Conservation (phyloP, 805 yeast genomes). For the Maudiozyma pseudohumilis region DNA sequence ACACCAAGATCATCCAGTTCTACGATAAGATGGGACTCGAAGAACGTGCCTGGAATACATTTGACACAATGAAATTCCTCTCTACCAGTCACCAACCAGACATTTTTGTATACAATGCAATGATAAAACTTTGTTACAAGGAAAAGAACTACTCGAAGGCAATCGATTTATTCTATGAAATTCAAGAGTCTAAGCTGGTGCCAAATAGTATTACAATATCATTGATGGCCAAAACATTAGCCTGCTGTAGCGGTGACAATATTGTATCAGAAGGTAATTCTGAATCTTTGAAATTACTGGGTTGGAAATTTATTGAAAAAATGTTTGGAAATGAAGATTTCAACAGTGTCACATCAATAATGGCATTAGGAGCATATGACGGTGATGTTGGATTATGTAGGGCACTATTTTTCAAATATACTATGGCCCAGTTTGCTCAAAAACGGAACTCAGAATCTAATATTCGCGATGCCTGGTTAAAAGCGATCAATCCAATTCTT, state of each 20-base stretch:
- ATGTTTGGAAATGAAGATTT: constrained; percentile 35
- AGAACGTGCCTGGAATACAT: constrained; percentile 56
- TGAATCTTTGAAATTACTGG: constrained; percentile 29
- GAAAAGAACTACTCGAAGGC: constrained; percentile 62
- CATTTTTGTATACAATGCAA: constrained; percentile 53
- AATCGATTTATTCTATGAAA: constrained; percentile 64
- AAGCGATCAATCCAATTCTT: constrained; percentile 30
- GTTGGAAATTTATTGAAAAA: constrained; percentile 73
- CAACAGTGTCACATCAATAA: constrained; percentile 42
- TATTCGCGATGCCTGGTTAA: constrained; percentile 13
- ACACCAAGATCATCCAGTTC: constrained; percentile 23
- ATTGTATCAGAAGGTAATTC: constrained; percentile 23
- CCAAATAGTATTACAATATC: constrained; percentile 16
- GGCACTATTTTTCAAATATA: constrained; percentile 46
- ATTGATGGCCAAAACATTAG: constrained; percentile 20
- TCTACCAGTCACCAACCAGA: constrained; percentile 61
- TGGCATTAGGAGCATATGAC: constrained; percentile 67
- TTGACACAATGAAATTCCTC: constrained; percentile 78
- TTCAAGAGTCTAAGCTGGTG: constrained; percentile 31
- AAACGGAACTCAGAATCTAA: constrained; percentile 4
- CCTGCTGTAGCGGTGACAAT: constrained; percentile 21
- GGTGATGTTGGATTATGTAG: constrained; percentile 69
- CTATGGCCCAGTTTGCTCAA: constrained; percentile 25
- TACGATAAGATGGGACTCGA: constrained; percentile 11
- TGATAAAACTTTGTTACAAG: constrained; percentile 57